These are phyloP conservation scores for Xylariomycetidae sp. DNA, from an alignment of 2,329 filamentous ascomycete species.

Conservation along the genomic window DNA sequence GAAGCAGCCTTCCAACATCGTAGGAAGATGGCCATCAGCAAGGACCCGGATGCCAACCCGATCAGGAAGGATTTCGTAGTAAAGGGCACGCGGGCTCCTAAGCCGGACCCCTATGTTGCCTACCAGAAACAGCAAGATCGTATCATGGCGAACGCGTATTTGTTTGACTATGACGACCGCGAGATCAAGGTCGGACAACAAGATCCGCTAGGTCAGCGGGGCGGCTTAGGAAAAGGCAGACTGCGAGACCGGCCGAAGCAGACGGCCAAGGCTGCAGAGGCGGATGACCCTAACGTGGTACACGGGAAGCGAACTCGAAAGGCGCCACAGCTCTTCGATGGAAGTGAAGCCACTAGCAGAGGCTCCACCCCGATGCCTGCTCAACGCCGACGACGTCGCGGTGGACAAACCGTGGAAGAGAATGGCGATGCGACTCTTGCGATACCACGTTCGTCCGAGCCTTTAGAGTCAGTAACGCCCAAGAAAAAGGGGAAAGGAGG, in stretches of 20 bases:
- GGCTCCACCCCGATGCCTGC: constrained; percentile 41
- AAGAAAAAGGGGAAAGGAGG: constrained; percentile 27
- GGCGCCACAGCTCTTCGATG: constrained; percentile 44
- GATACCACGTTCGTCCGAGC: constrained; percentile 7
- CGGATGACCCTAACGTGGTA: constrained; percentile 38
- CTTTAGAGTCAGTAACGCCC: constrained; percentile 15
- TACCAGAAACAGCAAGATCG: constrained; percentile 45
- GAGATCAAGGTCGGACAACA: constrained; percentile 53
- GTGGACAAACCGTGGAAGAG: constrained; percentile 18
- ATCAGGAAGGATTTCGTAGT: constrained; percentile 48
- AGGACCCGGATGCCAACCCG: constrained; percentile 35
- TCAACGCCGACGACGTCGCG: constrained; percentile 21
- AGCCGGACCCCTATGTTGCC: constrained; percentile 35
- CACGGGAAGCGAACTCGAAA: constrained; percentile 50
- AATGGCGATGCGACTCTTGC: constrained; percentile 11
- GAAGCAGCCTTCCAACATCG: constrained; percentile 34
- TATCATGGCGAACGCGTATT: constrained; percentile 53
- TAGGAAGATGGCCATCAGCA: constrained; percentile 35
- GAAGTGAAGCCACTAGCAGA: constrained; percentile 44
- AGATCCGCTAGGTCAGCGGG: constrained; percentile 48
- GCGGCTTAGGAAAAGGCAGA: constrained; percentile 49
- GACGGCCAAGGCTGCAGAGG: constrained; percentile 53
- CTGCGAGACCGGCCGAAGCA: constrained; percentile 52
- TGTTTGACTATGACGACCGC: constrained; percentile 55
- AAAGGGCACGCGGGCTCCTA: constrained; percentile 45